A percentile compares a stretch with the other conserved stretches of the same genome.
Evolutionary conservation across 495 filamentous ascomycete genomes (phyloP).

Genomic region (Neurospora intermedia): DNA sequence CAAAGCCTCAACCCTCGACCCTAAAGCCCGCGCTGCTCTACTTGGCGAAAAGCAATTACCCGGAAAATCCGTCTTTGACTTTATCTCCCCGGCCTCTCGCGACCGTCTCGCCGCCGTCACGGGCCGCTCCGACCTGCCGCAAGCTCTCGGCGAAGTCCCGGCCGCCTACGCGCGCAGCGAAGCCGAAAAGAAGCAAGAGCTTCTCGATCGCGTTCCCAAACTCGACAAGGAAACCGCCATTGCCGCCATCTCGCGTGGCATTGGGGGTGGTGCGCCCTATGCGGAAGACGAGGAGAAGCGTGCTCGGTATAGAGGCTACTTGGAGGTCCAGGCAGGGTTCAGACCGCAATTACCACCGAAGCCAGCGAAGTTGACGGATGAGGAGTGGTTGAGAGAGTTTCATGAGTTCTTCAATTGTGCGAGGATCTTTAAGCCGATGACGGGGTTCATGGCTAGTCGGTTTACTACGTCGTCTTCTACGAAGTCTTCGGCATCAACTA

Average conservation of each 20-base stretch:
- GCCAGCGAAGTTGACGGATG: slow-evolving; percentile 40
- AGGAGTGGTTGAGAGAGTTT: slow-evolving; percentile 73
- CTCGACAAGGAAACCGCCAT: slow-evolving; percentile 64
- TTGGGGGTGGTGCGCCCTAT: slow-evolving; percentile 74
- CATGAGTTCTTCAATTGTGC: slow-evolving; percentile 83
- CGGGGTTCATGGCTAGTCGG: slow-evolving; percentile 79
- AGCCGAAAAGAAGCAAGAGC: slow-evolving; percentile 45
- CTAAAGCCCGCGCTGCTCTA: slow-evolving; percentile 66
- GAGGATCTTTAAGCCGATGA: slow-evolving; percentile 85
- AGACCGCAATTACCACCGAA: slow-evolving; percentile 46
- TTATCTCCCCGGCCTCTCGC: slow-evolving; percentile 70
- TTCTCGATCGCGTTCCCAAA: slow-evolving; percentile 55
- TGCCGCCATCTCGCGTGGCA: slow-evolving; percentile 64
- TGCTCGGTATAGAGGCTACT: slow-evolving; percentile 63
- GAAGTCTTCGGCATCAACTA: slow-evolving; percentile 30
- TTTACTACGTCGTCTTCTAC: slow-evolving; percentile 49
- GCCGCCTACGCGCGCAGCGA: slow-evolving; percentile 48
- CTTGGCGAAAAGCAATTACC: slow-evolving; percentile 76
- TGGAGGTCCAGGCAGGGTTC: slow-evolving; percentile 67
- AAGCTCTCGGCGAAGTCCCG: slow-evolving; percentile 64
- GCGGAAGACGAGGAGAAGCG: slow-evolving; percentile 70
- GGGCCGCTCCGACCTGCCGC: slow-evolving; percentile 66
- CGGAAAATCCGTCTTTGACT: slow-evolving; percentile 93
- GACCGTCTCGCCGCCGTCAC: slow-evolving; percentile 66
- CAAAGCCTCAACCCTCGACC: slow-evolving; percentile 64